Evolutionary conservation across 108 stramenopile species (phyloP).

Genomic region (Nannochloropsis gaditana): DNA sequence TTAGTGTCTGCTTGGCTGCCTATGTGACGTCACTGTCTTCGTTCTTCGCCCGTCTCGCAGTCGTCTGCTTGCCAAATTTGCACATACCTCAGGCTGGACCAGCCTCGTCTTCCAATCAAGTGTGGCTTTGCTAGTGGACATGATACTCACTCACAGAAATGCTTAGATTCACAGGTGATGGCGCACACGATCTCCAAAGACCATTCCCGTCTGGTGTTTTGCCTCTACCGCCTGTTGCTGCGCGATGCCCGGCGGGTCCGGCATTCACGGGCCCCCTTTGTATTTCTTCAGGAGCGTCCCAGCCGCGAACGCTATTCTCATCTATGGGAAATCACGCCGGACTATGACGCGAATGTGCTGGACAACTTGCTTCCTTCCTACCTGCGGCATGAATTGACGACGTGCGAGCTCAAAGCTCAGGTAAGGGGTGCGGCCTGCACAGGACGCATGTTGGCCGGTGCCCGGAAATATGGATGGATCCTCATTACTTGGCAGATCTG

Average conservation of each 20-base stretch:
- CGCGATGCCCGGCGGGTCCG: not conserved
- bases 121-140: no score
- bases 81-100: no score
- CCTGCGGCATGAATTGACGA: conserved; percentile 7
- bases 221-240: conserved; percentile 5
- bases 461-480: no score
- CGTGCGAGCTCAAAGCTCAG: not conserved
- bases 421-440: not conserved
- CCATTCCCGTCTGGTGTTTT: conserved; percentile 11
- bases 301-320: not conserved
- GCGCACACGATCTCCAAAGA: conserved; percentile 17
- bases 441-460: no score
- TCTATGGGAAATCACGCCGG: not conserved
- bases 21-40: no score
- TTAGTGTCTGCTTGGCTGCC: no score
- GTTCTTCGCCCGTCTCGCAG: no score
- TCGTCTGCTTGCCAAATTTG: no score
- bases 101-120: no score
- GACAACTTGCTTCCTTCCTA: not conserved
- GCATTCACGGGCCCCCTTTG: conserved; percentile 11
- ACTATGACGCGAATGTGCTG: not conserved
- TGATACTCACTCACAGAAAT: no score
- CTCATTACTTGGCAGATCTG: no score
- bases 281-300: conserved; percentile 2
- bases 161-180: not conserved